These are phyloP conservation scores for Trifolium repens DNA, from an alignment of 306 rosid genomes.

Conservation along the genomic window DNA sequence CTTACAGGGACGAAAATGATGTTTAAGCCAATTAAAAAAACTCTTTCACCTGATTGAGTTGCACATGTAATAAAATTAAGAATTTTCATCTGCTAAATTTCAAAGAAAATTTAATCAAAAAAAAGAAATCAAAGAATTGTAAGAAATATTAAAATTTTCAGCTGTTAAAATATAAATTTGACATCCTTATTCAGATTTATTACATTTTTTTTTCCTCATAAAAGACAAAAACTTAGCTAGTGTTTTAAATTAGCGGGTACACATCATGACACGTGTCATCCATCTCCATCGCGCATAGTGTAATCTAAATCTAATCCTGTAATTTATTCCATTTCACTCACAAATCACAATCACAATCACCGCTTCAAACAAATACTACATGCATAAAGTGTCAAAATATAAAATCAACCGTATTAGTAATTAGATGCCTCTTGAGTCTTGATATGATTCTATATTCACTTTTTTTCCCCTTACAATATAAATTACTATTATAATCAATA, in stretches of 20 bases:
- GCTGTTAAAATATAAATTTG: not conserved
- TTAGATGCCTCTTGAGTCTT: constrained; percentile 2
- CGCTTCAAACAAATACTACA: constrained; percentile 37
- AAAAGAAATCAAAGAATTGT: not conserved
- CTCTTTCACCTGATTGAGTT: not conserved
- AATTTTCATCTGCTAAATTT: not conserved
- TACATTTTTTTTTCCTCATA: not conserved
- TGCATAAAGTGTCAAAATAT: constrained; percentile 34
- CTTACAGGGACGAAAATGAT: too few relatives aligned
- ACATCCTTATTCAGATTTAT: not conserved
- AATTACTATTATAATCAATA: not conserved
- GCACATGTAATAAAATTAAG: not conserved
- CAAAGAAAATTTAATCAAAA: not conserved
- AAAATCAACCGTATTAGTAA: not conserved
- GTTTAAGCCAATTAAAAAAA: too few relatives aligned
- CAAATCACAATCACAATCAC: not conserved
- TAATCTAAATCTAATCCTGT: constrained; percentile 32
- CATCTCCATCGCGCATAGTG: not conserved
- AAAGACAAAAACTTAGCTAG: constrained; percentile 39
- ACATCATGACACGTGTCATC: constrained; percentile 24
- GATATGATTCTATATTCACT: not conserved
- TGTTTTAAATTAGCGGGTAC: constrained; percentile 29
- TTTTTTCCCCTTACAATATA: not conserved
- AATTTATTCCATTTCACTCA: constrained; percentile 5
- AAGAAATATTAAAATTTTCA: too few relatives aligned